These are phyloP conservation scores for Coemansia sp. DNA, from an alignment of 192 early-diverging fungal species.

Conservation along the genomic window DNA sequence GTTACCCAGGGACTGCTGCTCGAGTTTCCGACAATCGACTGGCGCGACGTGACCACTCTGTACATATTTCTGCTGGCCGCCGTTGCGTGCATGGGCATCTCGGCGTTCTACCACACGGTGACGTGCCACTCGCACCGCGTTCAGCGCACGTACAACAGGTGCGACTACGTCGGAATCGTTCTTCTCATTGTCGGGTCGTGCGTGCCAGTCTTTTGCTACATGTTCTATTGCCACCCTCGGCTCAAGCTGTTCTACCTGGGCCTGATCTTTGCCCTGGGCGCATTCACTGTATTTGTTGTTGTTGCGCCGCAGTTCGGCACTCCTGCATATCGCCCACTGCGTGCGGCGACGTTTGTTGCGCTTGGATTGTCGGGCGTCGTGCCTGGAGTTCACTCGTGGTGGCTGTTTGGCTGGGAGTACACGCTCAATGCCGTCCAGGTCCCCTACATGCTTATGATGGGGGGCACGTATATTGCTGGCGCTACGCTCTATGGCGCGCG, in stretches of 20 bases:
- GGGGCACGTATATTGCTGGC: slow-evolving; percentile 75
- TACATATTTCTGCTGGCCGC: slow-evolving; percentile 78
- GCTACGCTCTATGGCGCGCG: slow-evolving; percentile 85
- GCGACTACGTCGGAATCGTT: slow-evolving; percentile 93
- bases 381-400: slow-evolving; percentile 68
- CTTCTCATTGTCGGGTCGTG: slow-evolving; percentile 69
- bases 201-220: slow-evolving; percentile 56
- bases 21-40: slow-evolving; percentile 57
- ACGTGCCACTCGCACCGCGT: slow-evolving; percentile 82
- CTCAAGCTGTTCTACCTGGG: slow-evolving; percentile 61
- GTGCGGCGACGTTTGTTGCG: slow-evolving; percentile 78
- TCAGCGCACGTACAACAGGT: slow-evolving; percentile 75
- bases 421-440: slow-evolving; percentile 63
- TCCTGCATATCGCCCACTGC: slow-evolving; percentile 76
- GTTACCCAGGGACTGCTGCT: slow-evolving; percentile 44
- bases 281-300: slow-evolving; percentile 63
- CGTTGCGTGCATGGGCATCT: slow-evolving; percentile 77
- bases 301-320: slow-evolving; percentile 69
- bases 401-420: slow-evolving; percentile 69
- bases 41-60: slow-evolving; percentile 71
- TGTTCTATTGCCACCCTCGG: slow-evolving; percentile 65
- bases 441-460: slow-evolving; percentile 73
- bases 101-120: slow-evolving; percentile 79
- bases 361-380: slow-evolving; percentile 79
- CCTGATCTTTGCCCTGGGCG: slow-evolving; percentile 66